Base-by-base conservation (phyloP, 2,329 filamentous ascomycete species). In the Fusarium beomiforme region DNA sequence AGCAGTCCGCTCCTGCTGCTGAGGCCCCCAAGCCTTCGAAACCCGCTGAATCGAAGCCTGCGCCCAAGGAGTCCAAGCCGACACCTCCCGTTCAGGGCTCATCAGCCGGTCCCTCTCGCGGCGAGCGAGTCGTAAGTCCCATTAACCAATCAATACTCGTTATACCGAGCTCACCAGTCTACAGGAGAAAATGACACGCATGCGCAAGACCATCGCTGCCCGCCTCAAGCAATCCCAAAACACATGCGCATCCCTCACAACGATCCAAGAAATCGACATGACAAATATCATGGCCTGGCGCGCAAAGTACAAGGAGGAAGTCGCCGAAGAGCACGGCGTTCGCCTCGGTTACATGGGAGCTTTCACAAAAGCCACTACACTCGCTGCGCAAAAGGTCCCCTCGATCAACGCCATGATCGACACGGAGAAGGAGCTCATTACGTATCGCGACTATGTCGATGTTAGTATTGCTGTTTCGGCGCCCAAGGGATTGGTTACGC, bases 391-490 rank as follows among this genome's bases (percentile, higher is more conserved):
- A 78, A 91, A 91, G 83, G 89, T 93, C 44, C 91, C 91, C 31
- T 87, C 89, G 67, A 89, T 91, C 78, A 93, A 93, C 83, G 91
- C 90, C 49, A 89, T 87, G 76, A 79, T 79, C 29, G 76, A 79
- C 49, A 86, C 89, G 63, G 86, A 86, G 74, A 89, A 90, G 70
- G 84, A 91, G 74, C 89, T 93, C 80, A 74, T 79, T 39, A 79
- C 76, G 16, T 79, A 76, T 59, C 88, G 91, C 72, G 88, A 92
- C 79, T 87, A 92, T 85, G 90, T 90, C 77, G 91, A 93, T 77
- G 89, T 93, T 75, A 92, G 89, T 59, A 91, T 93, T 75, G 91
- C 91, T 24, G 91, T 93, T 55, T 90, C 91, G 42, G 93, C 91
- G 10, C 90, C 91, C 14, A 83, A 88, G 70, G 91, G 91, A 41